phyloP scores from a whole-genome alignment of 768 basidiomycete species.

The Suillus decipiens region DNA sequence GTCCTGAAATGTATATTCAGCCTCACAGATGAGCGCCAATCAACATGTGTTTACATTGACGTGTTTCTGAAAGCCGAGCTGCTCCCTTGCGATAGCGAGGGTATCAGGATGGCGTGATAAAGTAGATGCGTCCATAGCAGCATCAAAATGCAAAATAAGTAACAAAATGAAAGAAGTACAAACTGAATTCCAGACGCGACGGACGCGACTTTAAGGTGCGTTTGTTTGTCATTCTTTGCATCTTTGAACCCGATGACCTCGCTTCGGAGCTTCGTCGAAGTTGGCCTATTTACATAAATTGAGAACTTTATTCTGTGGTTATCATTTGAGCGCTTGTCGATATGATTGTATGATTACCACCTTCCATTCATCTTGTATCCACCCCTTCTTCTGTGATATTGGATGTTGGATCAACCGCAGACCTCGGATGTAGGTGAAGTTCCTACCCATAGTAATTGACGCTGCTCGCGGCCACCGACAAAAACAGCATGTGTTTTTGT shows the following conservation, averaged over 20 bases:
- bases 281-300: too few relatives aligned
- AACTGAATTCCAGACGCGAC: background rate
- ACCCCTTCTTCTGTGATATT: background rate
- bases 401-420: background rate
- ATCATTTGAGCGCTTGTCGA: background rate
- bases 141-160: background rate
- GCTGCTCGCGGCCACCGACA: background rate
- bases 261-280: too few relatives aligned
- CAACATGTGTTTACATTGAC: slow-evolving; percentile 12
- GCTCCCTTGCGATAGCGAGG: slow-evolving; percentile 16
- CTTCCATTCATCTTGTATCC: background rate
- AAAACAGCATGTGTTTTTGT: too few relatives aligned
- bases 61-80: slow-evolving; percentile 14
- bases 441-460: background rate
- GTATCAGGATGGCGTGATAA: slow-evolving; percentile 1
- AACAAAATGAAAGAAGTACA: background rate
- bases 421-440: background rate
- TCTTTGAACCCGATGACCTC: too few relatives aligned
- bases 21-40: slow-evolving; percentile 7
- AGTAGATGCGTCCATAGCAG: background rate
- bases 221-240: slow-evolving; percentile 9
- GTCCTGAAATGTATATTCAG: background rate
- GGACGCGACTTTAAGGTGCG: slow-evolving; percentile 14
- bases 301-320: too few relatives aligned
- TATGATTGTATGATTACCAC: background rate